phyloP scores from a whole-genome alignment of 73 alveolate genomes.

The Symbiodinium natans region DNA sequence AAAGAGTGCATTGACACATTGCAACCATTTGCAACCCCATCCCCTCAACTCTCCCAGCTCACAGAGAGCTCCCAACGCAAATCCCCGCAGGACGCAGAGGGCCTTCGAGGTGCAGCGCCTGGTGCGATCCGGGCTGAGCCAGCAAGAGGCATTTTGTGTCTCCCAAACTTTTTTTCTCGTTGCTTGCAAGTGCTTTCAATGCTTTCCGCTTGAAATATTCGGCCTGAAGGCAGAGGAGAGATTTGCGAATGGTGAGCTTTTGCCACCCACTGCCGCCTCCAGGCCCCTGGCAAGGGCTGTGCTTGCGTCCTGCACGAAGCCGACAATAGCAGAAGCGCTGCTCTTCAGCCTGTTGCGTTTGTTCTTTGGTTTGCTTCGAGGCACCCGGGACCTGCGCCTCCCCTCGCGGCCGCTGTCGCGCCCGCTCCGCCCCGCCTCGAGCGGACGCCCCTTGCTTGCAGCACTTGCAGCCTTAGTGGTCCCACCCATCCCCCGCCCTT shows the following conservation, averaged over 20 bases:
- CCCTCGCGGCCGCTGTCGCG: slow-evolving; percentile 27
- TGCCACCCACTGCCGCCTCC: neutral
- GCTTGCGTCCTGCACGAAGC: no score
- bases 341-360: no score
- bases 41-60: no score
- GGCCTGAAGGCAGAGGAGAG: neutral
- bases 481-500: no score
- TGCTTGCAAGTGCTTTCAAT: neutral
- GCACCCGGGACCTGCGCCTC: slow-evolving; percentile 65
- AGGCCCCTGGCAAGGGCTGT: neutral
- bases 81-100: slow-evolving; percentile 51
- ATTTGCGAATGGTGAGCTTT: neutral
- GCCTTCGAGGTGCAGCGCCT: slow-evolving; percentile 86
- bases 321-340: no score
- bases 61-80: no score
- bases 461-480: no score
- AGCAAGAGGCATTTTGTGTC: slow-evolving; percentile 8
- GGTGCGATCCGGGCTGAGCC: slow-evolving; percentile 19
- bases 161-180: neutral
- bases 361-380: neutral
- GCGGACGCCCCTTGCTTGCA: slow-evolving; percentile 54
- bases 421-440: slow-evolving; percentile 23
- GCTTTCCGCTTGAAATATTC: no score
- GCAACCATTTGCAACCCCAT: no score
- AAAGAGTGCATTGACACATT: no score